Conservation (phyloP, 1,284 basidiomycete species). For the Cystobasidium sp. region DNA sequence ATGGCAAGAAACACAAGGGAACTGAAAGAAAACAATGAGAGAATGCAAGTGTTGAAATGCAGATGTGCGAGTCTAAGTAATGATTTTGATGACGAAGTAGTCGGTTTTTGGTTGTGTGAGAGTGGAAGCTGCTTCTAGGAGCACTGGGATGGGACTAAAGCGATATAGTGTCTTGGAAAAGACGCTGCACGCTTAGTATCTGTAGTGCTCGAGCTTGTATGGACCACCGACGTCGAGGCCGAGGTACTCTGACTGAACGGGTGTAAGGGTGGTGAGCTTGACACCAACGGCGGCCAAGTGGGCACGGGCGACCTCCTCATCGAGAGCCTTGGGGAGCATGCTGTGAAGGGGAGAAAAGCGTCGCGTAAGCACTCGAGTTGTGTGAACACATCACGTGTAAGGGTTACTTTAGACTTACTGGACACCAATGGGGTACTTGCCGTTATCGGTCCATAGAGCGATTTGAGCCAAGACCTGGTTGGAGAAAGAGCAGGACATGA, state of each 20-base stretch:
- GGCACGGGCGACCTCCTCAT: slow-evolving; percentile 97
- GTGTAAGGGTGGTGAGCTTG: slow-evolving; percentile 40
- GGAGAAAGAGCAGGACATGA: slow-evolving; percentile 99
- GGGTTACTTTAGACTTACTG: slow-evolving; percentile 61
- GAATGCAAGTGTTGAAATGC: slow-evolving; percentile 45
- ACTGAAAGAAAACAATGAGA: not conserved
- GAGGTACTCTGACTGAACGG: slow-evolving; percentile 81
- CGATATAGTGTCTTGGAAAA: not conserved
- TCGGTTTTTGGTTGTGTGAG: not conserved
- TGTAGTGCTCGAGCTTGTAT: slow-evolving; percentile 65
- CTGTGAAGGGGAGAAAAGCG: slow-evolving; percentile 44
- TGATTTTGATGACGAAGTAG: slow-evolving; percentile 9
- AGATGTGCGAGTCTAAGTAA: slow-evolving; percentile 13
- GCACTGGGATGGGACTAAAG: not conserved
- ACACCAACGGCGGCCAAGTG: slow-evolving; percentile 67
- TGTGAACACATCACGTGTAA: slow-evolving; percentile 32
- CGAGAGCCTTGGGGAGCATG: slow-evolving; percentile 95
- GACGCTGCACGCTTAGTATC: slow-evolving; percentile 36
- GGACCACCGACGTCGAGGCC: slow-evolving; percentile 87
- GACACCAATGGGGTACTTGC: slow-evolving; percentile 88
- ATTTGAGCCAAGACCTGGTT: slow-evolving; percentile 99
- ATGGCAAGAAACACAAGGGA: not conserved
- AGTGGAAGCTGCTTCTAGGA: not conserved
- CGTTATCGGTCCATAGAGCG: slow-evolving; percentile 91
- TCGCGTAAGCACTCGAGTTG: no score